phyloP scores from a whole-genome alignment of 2,329 filamentous ascomycete genomes.

The Beauveria bassiana region DNA sequence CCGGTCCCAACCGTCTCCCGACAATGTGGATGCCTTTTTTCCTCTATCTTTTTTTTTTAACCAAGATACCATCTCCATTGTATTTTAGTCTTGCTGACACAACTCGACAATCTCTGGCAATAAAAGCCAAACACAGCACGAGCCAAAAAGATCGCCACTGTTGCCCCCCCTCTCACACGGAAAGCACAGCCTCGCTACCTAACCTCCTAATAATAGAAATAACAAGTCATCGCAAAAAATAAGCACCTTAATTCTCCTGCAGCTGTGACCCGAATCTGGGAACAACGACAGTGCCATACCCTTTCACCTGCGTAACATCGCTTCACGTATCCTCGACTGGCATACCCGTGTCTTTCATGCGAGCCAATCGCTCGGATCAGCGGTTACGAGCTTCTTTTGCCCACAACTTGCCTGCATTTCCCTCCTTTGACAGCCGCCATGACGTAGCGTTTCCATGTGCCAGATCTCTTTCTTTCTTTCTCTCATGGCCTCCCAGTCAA shows the following conservation, averaged over 20 bases:
- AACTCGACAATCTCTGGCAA: background rate
- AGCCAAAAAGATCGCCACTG: background rate
- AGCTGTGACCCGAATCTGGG: slow-evolving; percentile 6
- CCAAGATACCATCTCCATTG: background rate
- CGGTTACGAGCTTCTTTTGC: background rate
- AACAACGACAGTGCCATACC: background rate
- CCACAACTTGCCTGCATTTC: too few species aligned
- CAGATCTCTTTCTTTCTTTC: too few species aligned
- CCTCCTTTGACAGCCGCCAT: background rate
- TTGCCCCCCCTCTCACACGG: too few species aligned
- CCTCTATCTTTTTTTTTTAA: background rate
- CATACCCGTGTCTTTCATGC: background rate
- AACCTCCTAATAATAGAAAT: slow-evolving; percentile 2
- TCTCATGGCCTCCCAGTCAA: too few species aligned
- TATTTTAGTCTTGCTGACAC: background rate
- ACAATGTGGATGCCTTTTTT: background rate
- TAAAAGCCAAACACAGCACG: too few species aligned
- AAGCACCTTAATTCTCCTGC: background rate
- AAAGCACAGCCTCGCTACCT: background rate
- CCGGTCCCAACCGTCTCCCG: background rate
- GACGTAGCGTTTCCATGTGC: background rate
- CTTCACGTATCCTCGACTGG: background rate
- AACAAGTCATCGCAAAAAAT: background rate
- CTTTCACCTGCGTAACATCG: background rate
- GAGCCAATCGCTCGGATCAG: background rate